Evolutionary conservation across 2,329 filamentous ascomycete species (phyloP), one percentile per base, ranked within the genome.

Genomic region (Calonectria hongkongensis): DNA sequence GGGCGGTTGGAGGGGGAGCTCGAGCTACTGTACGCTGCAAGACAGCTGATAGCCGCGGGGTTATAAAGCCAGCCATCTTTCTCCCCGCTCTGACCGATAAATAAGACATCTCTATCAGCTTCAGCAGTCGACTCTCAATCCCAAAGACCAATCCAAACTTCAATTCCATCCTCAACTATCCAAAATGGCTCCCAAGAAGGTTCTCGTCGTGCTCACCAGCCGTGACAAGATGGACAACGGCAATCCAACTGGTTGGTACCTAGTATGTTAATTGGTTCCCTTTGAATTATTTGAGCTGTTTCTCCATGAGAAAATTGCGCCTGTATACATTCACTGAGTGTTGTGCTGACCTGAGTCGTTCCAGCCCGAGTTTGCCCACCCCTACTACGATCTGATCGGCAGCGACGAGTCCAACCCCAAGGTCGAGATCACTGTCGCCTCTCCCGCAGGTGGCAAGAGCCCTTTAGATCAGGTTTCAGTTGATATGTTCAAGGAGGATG

Each of bases 161-260:
- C 18, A 28, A 50, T 43, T 21, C 21, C 64, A 64, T 36, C 28
- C 47, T 27, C 36, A 43, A 33, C 47, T 16, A 27, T 13, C 28
- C 73, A 82, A 56, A 75, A 89, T 89, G 87, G 85, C 87, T 43
- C 87, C 86, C 78, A 93, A 93, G 82, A 93, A 93, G 82, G 85
- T 95, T 75, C 92, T 95, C 85, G 85, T 94, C 82, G 90, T 95
- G 71, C 90, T 95, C 74, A 94, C 92, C 75, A 94, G 92, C 73
- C 87, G 90, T 82, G 83, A 82, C 80, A 83, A 85, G 82, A 87
- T 91, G 77, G 74, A 85, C 77, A 86, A 87, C 54, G 86, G 86
- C 79, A 85, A 86, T 79, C 88, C 89, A 12, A 94, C 93, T 0
- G 93, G 93, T 75, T 95, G 93, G 93, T 95, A 91, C 81, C 85